Conservation (phyloP, 2,329 filamentous ascomycete genomes). For the Metarhizium anisopliae region DNA sequence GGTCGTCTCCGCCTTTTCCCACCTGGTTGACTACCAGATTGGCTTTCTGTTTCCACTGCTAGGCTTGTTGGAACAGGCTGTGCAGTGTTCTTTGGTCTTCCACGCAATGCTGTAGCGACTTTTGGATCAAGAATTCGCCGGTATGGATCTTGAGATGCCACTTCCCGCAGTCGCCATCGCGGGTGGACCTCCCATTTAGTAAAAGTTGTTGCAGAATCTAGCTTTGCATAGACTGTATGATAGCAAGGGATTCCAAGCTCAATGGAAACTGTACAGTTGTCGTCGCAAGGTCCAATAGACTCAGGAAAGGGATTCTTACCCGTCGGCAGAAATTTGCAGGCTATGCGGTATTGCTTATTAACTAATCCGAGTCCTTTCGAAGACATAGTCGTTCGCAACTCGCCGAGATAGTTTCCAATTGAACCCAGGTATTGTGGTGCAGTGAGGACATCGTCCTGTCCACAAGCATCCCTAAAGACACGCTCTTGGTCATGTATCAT, state of each 20-base stretch:
- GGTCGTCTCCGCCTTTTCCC: neutral
- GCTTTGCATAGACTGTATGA: conserved; percentile 4
- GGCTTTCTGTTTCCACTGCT: neutral
- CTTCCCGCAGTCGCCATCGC: neutral
- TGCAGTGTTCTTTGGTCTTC: too few species aligned
- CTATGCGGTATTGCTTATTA: neutral
- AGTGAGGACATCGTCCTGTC: conserved; percentile 3
- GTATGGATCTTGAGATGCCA: conserved; percentile 2
- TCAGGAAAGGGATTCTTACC: neutral
- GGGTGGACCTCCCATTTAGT: neutral
- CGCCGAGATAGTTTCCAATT: neutral
- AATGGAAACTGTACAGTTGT: conserved; percentile 4
- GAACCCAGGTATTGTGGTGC: neutral
- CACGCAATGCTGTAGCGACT: neutral
- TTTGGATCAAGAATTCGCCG: conserved; percentile 6
- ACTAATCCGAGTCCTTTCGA: neutral
- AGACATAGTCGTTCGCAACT: neutral
- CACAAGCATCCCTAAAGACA: conserved; percentile 1
- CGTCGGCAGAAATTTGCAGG: neutral
- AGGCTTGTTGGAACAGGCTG: neutral
- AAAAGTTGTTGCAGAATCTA: neutral
- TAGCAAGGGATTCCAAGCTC: conserved; percentile 5
- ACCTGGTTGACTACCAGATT: neutral
- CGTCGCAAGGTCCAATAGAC: neutral
- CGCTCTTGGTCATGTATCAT: conserved; percentile 4